Evolutionary conservation across 345 rosid species (phyloP), one percentile per base, ranked within the genome.

Genomic region (Kernera saxatilis): DNA sequence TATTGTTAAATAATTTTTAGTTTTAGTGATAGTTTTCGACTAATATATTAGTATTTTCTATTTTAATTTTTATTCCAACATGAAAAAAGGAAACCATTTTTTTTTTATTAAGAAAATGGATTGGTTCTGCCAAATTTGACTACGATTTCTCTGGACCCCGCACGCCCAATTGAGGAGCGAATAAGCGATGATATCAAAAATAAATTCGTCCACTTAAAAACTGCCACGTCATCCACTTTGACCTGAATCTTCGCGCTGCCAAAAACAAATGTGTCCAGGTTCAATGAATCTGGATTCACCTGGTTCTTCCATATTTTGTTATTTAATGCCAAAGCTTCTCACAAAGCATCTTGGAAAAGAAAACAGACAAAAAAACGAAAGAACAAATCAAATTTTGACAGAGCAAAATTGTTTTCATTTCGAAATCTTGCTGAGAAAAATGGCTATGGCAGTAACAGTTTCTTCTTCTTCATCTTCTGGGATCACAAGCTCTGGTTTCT

Each of bases 361-460:
- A 35, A 54, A 30, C 46, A 1, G 9, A 0, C 23, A 35, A 32
- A 10, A 3, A 30, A 7, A 6, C n/a, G 5, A 21, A 29, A 37
- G 1, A 27, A 8, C 6, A 36, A 37, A 61, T 32, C 58, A 35
- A 32, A 59, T 43, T 49, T 22, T 33, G n/a, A 25, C 23, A 37
- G 5, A 40, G 6, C 10, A 1, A 61, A 32, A 11, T 59, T 40
- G 51, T 27, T 36, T 22, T 51, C 63, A 41, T 27, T 39, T 44
- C 25, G 39, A 49, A 58, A 18, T 19, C 36, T n/a, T 33, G 15
- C 27, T 18, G 17, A 27, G 26, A 53, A 37, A 36, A 39, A 85
- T 85, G 92, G 86, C 88, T 8, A 72, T 82, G 30, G 71, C 83
- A 41, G 77, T 80, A 30, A 33, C 82, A 8, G 27, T 55, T 51